Conservation (phyloP, 2,329 filamentous ascomycete genomes). For the Ramularia endophylla region DNA sequence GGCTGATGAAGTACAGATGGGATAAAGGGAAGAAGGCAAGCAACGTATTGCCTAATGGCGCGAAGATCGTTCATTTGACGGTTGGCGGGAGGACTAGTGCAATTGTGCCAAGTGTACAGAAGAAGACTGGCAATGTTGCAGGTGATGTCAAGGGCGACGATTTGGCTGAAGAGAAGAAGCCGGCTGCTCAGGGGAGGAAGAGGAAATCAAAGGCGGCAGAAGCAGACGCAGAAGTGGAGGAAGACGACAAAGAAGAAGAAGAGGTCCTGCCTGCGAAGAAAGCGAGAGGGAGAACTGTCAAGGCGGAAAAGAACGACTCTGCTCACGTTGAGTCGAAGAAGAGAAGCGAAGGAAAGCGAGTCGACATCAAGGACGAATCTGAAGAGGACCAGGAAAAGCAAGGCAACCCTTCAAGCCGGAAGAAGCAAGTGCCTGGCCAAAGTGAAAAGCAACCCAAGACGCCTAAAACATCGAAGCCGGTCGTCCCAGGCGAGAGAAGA, state of each 20-base stretch:
- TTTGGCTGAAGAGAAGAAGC: conserved; percentile 11
- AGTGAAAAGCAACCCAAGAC: conserved; percentile 9
- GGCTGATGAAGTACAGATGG: conserved; percentile 59
- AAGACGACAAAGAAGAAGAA: conserved; percentile 20
- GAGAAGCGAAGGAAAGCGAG: conserved; percentile 10
- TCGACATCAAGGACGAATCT: conserved; percentile 9
- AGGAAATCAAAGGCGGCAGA: conserved; percentile 27
- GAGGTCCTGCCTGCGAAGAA: conserved; percentile 22
- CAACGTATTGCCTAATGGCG: conserved; percentile 69
- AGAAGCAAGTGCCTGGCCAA: conserved; percentile 5
- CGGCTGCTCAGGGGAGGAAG: conserved; percentile 28
- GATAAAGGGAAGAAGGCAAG: conserved; percentile 75
- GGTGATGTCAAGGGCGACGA: conserved; percentile 37
- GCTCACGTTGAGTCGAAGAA: conserved; percentile 8
- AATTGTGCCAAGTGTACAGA: conserved; percentile 77
- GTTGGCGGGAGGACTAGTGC: conserved; percentile 91
- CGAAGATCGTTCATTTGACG: conserved; percentile 77
- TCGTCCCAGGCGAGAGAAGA: conserved; percentile 15
- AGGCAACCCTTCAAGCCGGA: conserved; percentile 7
- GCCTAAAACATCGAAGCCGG: conserved; percentile 18
- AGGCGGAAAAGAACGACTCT: conserved; percentile 8
- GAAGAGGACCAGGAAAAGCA: conserved; percentile 6
- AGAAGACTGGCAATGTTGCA: conserved; percentile 62
- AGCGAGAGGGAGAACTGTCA: conserved; percentile 11
- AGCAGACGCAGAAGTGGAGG: conserved; percentile 16